Evolutionary conservation across 2,329 filamentous ascomycete species (phyloP).

Genomic region (Xylariales sp.): DNA sequence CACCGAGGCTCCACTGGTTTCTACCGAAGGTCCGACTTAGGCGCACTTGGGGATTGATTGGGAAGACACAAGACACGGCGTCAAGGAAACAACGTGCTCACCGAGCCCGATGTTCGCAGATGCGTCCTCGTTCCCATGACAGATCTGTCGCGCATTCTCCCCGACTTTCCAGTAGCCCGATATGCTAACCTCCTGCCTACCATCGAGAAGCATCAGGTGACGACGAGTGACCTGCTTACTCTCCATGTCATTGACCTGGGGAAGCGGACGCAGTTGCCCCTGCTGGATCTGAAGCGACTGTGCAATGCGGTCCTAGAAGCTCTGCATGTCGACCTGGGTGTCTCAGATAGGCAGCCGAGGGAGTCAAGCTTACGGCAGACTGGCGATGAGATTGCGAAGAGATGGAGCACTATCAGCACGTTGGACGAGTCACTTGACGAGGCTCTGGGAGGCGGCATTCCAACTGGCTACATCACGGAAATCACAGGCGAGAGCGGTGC

Average conservation of each 20-base stretch:
- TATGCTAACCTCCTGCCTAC: slow-evolving; percentile 73
- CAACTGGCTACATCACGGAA: slow-evolving; percentile 77
- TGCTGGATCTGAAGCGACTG: slow-evolving; percentile 74
- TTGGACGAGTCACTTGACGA: slow-evolving; percentile 69
- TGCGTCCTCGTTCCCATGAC: slow-evolving; percentile 64
- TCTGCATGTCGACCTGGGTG: slow-evolving; percentile 59
- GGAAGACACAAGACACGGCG: too few relatives aligned
- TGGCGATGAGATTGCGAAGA: slow-evolving; percentile 31
- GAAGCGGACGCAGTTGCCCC: slow-evolving; percentile 76
- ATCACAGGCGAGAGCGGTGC: slow-evolving; percentile 89
- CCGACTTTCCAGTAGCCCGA: slow-evolving; percentile 66
- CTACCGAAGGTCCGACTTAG: too few relatives aligned
- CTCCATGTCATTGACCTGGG: slow-evolving; percentile 79
- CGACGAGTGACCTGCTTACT: slow-evolving; percentile 78
- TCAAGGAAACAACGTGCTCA: too few relatives aligned
- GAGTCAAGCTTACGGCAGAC: slow-evolving; percentile 24
- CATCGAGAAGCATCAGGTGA: slow-evolving; percentile 73
- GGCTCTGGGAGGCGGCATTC: slow-evolving; percentile 71
- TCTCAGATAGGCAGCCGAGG: slow-evolving; percentile 16
- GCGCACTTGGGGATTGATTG: too few relatives aligned
- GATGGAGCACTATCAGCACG: slow-evolving; percentile 67
- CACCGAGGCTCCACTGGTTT: too few relatives aligned
- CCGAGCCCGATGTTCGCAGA: too few relatives aligned
- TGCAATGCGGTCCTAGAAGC: slow-evolving; percentile 61
- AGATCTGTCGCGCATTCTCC: slow-evolving; percentile 79